phyloP scores from a whole-genome alignment of 257 asterid genomes.

The Galeopsis tetrahit region DNA sequence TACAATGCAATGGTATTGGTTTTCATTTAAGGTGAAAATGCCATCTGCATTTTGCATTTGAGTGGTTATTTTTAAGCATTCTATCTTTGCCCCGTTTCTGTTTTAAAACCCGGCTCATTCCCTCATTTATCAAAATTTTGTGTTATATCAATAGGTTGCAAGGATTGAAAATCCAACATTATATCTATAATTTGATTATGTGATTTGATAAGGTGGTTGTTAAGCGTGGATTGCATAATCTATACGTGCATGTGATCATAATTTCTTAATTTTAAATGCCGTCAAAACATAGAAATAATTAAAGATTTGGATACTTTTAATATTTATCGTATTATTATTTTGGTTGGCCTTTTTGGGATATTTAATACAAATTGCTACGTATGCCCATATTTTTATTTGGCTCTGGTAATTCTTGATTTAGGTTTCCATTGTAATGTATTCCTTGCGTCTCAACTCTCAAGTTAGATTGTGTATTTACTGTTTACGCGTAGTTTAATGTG shows the following conservation, averaged over 20 bases:
- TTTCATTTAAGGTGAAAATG: conserved; percentile 38
- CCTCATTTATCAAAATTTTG: not conserved
- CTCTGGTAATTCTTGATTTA: too few relatives aligned
- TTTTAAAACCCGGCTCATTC: not conserved
- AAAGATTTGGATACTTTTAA: too few relatives aligned
- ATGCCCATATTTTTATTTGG: too few relatives aligned
- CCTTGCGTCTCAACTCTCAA: too few relatives aligned
- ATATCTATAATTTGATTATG: not conserved
- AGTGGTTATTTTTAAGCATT: conserved; percentile 28
- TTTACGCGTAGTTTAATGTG: too few relatives aligned
- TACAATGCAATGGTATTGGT: conserved; percentile 22
- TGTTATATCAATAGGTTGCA: conserved; percentile 18
- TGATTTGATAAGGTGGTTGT: not conserved
- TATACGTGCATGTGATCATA: not conserved
- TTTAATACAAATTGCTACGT: too few relatives aligned
- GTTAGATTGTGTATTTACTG: too few relatives aligned
- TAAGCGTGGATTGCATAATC: not conserved
- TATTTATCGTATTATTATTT: too few relatives aligned
- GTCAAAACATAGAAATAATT: too few relatives aligned
- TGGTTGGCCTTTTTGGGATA: too few relatives aligned
- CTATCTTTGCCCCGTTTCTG: conserved; percentile 4
- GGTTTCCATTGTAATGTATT: too few relatives aligned
- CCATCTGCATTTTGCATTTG: conserved; percentile 37
- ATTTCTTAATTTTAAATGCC: not conserved
- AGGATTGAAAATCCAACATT: conserved; percentile 10